Evolutionary conservation across 2,329 filamentous ascomycete species (phyloP), one percentile per base, ranked within the genome.

Genomic region (Ascosphaera apis): DNA sequence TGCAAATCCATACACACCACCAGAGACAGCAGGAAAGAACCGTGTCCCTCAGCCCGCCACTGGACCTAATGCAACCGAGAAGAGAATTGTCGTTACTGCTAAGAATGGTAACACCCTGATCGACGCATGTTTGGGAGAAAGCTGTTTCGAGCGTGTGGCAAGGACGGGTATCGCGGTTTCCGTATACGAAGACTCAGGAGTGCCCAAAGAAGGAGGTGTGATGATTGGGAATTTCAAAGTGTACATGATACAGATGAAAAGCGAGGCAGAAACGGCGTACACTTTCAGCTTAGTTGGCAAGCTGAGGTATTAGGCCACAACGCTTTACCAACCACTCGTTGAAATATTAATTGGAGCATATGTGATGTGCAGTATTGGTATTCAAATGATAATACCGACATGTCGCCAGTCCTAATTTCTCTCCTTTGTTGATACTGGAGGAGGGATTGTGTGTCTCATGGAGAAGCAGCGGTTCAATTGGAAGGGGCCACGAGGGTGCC

Each of bases 151-250:
- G 44, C 64, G 79, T 13, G 71, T 92, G 40, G 84, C 81, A 3
- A 71, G 77, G 44, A 77, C 79, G 23, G 84, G 84, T 33, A 86
- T 93, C 47, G 80, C 88, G 1, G 73, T 91, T 38, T 84, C 78
- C 43, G 76, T 93, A 25, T 88, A 82, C 72, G 78, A 88, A 52
- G 73, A 81, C 45, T 68, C 74, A 42, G 68, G 68, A 42, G 53
- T 63, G 35, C 62, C 67, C 0, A 60, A 60, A 19, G 58, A 64
- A 36, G 64, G 63, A 3, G 72, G 70, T 17, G 71, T 73, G 23
- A 66, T 70, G 3, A 63, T 61, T 21, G 66, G 63, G 18, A 61
- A 59, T 41, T 66, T 64, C 31, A 65, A 58, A 41, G 62, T 73
- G 8, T 77, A 71, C 48, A 76, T 77, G 72, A 61, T 77, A 40